Percentiles rank a stretch among this genome's conserved stretches.
These are phyloP conservation scores for Suillus decipiens DNA, from an alignment of 768 basidiomycete genomes.

Conservation along the genomic window DNA sequence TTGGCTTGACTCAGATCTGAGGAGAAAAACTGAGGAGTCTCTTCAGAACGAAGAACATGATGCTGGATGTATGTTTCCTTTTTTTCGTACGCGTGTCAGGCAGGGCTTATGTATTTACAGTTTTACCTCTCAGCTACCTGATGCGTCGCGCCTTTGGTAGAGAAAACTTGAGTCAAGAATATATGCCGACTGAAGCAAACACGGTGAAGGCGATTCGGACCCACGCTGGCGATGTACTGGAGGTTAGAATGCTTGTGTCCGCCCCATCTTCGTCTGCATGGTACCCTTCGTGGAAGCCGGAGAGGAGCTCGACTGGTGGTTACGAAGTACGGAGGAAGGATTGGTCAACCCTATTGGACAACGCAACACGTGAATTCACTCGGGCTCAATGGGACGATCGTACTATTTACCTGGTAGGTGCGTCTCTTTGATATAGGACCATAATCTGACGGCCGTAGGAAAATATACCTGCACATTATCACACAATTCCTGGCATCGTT, in stretches of 20 bases:
- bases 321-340: conserved; percentile 67
- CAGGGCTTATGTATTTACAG: conserved; percentile 37
- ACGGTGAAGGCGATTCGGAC: conserved; percentile 63
- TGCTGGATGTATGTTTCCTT: conserved; percentile 50
- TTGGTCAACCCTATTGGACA: conserved; percentile 33
- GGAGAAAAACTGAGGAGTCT: conserved; percentile 45
- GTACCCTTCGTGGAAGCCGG: conserved; percentile 33
- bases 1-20: conserved; percentile 62
- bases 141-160: conserved; percentile 39
- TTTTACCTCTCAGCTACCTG: conserved; percentile 60
- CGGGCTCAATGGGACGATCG: conserved; percentile 60
- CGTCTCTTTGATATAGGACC: background rate
- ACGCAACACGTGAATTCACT: conserved; percentile 28
- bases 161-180: conserved; percentile 19
- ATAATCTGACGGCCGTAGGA: conserved; percentile 48
- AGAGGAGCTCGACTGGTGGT: conserved; percentile 42
- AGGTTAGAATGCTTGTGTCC: conserved; percentile 62
- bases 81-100: conserved; percentile 3
- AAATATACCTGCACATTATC: conserved; percentile 59
- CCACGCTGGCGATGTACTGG: conserved; percentile 46
- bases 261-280: conserved; percentile 42
- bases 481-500: conserved; percentile 50
- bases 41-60: conserved; percentile 20
- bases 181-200: conserved; percentile 39
- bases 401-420: conserved; percentile 65